Percentiles rank a stretch among this genome's conserved stretches.
Conservation (phyloP, 345 rosid species). For the Eucalyptus polybractea region DNA sequence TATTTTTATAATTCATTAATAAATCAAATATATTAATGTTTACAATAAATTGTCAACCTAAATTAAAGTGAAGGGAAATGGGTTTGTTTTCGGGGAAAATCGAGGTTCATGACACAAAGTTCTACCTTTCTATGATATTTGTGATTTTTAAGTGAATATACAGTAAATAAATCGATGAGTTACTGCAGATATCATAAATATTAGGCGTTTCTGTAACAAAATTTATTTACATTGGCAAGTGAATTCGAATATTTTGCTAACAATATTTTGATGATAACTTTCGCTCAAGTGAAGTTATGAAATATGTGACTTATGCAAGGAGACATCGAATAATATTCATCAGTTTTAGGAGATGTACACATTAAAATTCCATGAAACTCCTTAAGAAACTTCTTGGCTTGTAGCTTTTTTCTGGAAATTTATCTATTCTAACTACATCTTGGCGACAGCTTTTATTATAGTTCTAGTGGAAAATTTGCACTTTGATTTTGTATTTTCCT, state of each 20-base stretch:
- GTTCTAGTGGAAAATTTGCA: neutral
- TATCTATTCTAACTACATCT: neutral
- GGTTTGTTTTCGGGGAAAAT: neutral
- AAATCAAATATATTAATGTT: fast-evolving
- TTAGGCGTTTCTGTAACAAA: neutral
- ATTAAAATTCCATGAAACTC: neutral
- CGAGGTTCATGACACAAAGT: neutral
- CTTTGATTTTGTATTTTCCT: neutral
- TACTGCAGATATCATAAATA: neutral
- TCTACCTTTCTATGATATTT: neutral
- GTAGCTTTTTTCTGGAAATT: neutral
- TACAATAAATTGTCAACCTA: neutral
- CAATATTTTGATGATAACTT: neutral
- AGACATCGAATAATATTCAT: neutral
- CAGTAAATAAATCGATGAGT: neutral
- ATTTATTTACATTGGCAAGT: neutral
- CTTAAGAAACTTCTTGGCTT: neutral
- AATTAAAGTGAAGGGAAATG: neutral
- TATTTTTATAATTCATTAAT: no score
- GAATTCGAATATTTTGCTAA: neutral
- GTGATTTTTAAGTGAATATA: neutral
- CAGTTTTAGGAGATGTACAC: neutral
- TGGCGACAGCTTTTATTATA: neutral
- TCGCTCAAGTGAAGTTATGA: neutral
- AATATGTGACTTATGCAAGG: neutral